Base-by-base conservation (phyloP, 106 monocot genomes). In the Acorus calamus region DNA sequence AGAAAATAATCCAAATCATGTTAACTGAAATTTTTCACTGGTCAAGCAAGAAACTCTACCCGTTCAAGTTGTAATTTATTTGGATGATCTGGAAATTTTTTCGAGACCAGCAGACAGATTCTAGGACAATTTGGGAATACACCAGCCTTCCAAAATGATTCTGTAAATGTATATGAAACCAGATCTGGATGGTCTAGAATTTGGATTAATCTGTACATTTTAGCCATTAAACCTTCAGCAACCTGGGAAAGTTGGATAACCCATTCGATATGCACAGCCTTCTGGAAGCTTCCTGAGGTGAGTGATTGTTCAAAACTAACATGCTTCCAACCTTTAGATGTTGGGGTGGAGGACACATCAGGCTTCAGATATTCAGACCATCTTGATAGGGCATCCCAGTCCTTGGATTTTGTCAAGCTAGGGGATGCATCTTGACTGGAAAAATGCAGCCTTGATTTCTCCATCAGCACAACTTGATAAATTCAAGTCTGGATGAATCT, bases 41-140 rank as follows among this genome's bases (percentile, higher is more conserved):
- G 44, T 2, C 45, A 57, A n/a, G 45, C 69, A 56, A 13, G 56
- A 42, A 0, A 70, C 53, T 74, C 70, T 77, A 98, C 94, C 66
- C 84, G 69, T 46, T 98, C 96, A 9, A 98, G 73, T 72, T 92
- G 96, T 65, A 98, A 76, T 75, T 88, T 87, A 74, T 75, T 88
- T 13, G 96, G 91, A 80, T 92, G 87, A 68, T 92, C 96, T 0
- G 96, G 96, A 62, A 98, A 98, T 64, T 88, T 98, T 61, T 92
- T 98, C 42, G 88, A 87, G 44, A 96, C 14, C 47, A 81, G 66
- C 42, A 79, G 54, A 47, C 96, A 98, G 47, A 98, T 77, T 61
- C 70, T 85, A 5, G 96, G 96, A 47, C 73, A 72, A 60, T 91
- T 98, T 10, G 96, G 91, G 57, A 92, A 46, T 4, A 98, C 77